Evolutionary conservation across 225 moss, liverwort and hornwort species (phyloP), one percentile per base, ranked within the genome.

Genomic region (Ulota crispa): DNA sequence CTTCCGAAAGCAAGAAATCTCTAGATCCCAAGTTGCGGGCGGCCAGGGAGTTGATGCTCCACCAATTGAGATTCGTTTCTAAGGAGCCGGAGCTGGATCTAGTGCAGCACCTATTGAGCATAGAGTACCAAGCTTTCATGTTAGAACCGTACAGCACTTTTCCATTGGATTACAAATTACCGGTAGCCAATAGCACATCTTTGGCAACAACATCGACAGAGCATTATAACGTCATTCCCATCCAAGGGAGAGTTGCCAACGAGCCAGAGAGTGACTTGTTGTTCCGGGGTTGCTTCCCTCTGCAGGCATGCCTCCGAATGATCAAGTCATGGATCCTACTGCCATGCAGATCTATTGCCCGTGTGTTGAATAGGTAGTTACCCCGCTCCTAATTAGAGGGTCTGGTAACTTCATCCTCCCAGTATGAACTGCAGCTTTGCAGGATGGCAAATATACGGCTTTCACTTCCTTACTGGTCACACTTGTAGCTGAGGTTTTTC

Each of bases 41-140:
- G 3, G 12, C 30, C 42, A 59, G 59, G 18, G 27, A 62, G 13
- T 15, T 20, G 36, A 14, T 72, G 26, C 80, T 80, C 63, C 34
- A 21, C 52, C 34, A 53, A 37, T 37, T 80, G 80, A 72, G 80
- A 72, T 72, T 21, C 5, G 80, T 63, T 6, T 52, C 80, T 3
- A 72, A 72, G 50, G 0, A 5, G 62, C 52, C 3, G 0, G 72
- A 62, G 80, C 72, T 70, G 60, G 60, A 3, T 7, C 45, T 43
- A 12, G 79, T 42, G 3, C 30, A 71, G 18, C 19, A 32, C 11
- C 32, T 64, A 4, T 2, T 34, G 3, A 50, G 50, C 64, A 5
- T 10, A 9, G 34, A 77, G 36, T 26, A 10, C 30, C 36, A 72
- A 72, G 52, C 21, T 6, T 34, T 47, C 37, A 13, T 26, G 27